These are phyloP conservation scores for Nicotiana tabacum DNA, from an alignment of 257 asterid species.

Conservation along the genomic window DNA sequence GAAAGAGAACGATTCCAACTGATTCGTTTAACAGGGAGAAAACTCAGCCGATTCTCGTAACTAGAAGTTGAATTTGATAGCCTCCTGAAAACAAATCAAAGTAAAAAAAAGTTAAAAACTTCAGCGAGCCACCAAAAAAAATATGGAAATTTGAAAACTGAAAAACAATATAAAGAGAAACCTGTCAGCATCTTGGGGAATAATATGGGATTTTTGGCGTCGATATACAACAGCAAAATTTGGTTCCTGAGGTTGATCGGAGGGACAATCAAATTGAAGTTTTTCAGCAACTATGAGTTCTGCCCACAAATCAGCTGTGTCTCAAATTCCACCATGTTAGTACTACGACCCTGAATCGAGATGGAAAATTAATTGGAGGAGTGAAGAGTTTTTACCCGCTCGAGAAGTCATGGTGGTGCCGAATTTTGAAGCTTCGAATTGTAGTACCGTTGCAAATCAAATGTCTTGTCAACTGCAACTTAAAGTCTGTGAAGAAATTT, in stretches of 20 bases:
- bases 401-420: constrained; percentile 11
- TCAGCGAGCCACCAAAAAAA: neutral
- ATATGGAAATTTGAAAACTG: neutral
- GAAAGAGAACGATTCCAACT: constrained; percentile 90
- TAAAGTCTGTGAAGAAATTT: neutral
- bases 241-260: constrained; percentile 31
- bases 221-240: constrained; percentile 40
- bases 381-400: constrained; percentile 1
- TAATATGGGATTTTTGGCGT: constrained; percentile 31
- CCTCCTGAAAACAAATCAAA: constrained; percentile 40
- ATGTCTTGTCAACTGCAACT: neutral
- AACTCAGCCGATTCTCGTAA: constrained; percentile 37
- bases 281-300: constrained; percentile 38
- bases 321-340: neutral
- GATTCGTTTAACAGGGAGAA: constrained; percentile 49
- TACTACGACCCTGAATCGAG: neutral
- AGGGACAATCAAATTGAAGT: constrained; percentile 20
- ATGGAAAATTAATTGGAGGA: neutral
- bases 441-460: neutral
- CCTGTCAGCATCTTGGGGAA: constrained; percentile 35
- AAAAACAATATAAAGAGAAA: neutral
- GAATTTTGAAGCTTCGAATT: neutral
- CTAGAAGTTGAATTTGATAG: constrained; percentile 44
- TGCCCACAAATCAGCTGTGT: constrained; percentile 55
- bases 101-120: neutral